A percentile compares a stretch with the other conserved stretches of the same genome.
phyloP scores from a whole-genome alignment of 2,329 filamentous ascomycete genomes.

The Neonectria magnoliae region DNA sequence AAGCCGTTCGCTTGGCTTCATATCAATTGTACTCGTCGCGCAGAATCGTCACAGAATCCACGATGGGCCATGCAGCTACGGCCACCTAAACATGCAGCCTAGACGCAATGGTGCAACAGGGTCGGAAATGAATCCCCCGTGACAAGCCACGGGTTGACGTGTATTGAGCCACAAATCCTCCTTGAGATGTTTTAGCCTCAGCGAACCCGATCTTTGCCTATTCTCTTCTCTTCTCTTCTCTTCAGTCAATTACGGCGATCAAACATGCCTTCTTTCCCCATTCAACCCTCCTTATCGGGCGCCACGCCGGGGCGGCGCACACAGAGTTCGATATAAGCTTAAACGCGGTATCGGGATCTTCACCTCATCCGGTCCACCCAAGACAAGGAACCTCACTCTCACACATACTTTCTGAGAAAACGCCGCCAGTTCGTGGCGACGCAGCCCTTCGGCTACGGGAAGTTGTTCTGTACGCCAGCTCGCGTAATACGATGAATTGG shows the following conservation, averaged over 20 bases:
- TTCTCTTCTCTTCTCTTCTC: neutral
- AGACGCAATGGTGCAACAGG: conserved; percentile 2
- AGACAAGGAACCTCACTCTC: conserved; percentile 25
- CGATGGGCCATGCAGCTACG: conserved; percentile 11
- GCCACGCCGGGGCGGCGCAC: conserved; percentile 14
- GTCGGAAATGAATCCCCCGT: conserved; percentile 9
- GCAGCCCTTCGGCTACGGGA: conserved; percentile 32
- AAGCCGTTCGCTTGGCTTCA: conserved; percentile 12
- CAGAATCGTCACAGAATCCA: conserved; percentile 16
- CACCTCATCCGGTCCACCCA: conserved; percentile 17
- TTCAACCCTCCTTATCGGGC: neutral
- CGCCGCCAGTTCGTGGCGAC: conserved; percentile 4
- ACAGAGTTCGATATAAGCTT: conserved; percentile 41
- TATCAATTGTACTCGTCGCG: neutral
- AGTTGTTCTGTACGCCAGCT: conserved; percentile 9
- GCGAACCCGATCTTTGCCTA: neutral
- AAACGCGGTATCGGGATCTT: conserved; percentile 28
- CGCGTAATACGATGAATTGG: conserved; percentile 28
- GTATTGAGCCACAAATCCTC: neutral
- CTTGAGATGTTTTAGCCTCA: neutral
- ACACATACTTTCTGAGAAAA: neutral
- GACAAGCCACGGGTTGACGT: neutral
- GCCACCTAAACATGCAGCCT: neutral
- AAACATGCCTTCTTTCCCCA: neutral
- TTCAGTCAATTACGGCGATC: neutral